phyloP scores from a whole-genome alignment of 495 filamentous ascomycete species.

The Neurospora intermedia region DNA sequence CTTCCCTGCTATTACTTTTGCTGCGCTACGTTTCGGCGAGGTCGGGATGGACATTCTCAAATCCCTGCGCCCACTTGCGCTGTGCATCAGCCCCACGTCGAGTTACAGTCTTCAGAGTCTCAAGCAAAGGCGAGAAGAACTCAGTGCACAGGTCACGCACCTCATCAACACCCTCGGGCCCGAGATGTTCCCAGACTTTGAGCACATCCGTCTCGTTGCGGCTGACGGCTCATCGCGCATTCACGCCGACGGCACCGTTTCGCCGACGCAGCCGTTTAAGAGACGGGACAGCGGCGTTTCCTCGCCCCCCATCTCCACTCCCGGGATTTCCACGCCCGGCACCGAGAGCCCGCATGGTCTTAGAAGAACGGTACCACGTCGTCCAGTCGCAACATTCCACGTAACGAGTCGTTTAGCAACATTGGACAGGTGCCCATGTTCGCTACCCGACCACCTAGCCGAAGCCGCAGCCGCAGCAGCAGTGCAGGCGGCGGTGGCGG shows the following conservation, averaged over 20 bases:
- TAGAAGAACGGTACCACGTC: constrained; percentile 29
- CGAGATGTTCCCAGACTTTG: constrained; percentile 95
- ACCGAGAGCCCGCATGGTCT: constrained; percentile 12
- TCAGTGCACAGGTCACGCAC: constrained; percentile 76
- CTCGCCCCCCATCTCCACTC: constrained; percentile 1
- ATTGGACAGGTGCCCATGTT: constrained; percentile 80
- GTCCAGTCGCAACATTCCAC: constrained; percentile 50
- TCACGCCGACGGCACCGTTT: constrained; percentile 8
- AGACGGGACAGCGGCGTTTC: constrained; percentile 21
- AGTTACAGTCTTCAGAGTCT: constrained; percentile 77
- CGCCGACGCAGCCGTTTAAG: constrained; percentile 3
- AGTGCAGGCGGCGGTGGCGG: constrained; percentile 51
- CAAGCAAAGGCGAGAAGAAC: constrained; percentile 55
- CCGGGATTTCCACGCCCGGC: constrained; percentile 7
- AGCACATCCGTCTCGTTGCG: constrained; percentile 66
- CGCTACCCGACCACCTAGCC: constrained; percentile 68
- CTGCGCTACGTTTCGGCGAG: constrained; percentile 89
- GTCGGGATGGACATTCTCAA: constrained; percentile 97
- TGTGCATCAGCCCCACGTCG: constrained; percentile 76
- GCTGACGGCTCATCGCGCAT: constrained; percentile 21
- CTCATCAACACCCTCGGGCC: constrained; percentile 92
- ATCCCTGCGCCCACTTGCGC: constrained; percentile 78
- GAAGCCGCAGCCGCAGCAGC: constrained; percentile 60
- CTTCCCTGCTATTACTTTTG: constrained; percentile 85
- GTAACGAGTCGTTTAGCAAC: constrained; percentile 88